Evolutionary conservation across 75 land plant species (phyloP).

Genomic region (Isoetes taiwanensis): DNA sequence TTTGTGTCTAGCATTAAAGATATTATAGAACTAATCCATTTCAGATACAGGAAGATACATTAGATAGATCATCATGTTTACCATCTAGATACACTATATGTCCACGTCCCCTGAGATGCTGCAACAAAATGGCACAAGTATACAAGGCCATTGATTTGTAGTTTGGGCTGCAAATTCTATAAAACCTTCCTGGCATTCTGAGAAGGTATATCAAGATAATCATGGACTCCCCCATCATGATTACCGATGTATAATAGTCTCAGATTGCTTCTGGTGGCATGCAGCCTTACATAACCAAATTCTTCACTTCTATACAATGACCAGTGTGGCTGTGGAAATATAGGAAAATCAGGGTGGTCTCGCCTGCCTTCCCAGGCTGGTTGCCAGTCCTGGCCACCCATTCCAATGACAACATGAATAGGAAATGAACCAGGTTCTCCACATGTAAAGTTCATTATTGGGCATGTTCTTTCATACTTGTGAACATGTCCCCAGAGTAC

Average conservation of each 20-base stretch:
- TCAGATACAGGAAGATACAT: too few relatives aligned
- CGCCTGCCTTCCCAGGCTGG: slow-evolving; percentile 57
- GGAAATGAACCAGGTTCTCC: slow-evolving; percentile 26
- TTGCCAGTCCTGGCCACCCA: slow-evolving; percentile 93
- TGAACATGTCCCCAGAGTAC: slow-evolving; percentile 95
- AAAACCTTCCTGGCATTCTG: slow-evolving; percentile 15
- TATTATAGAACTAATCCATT: too few relatives aligned
- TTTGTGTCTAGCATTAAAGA: too few relatives aligned
- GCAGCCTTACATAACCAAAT: slow-evolving; percentile 66
- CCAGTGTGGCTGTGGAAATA: slow-evolving; percentile 59
- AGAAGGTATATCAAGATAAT: slow-evolving; percentile 41
- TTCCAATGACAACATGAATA: slow-evolving; percentile 80
- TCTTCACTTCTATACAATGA: slow-evolving; percentile 72
- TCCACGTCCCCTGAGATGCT: too few relatives aligned
- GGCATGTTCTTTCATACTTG: slow-evolving; percentile 84
- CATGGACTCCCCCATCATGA: slow-evolving; percentile 80
- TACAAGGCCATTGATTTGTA: too few relatives aligned
- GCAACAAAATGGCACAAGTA: too few relatives aligned
- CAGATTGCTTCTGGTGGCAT: slow-evolving; percentile 49
- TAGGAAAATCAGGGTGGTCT: slow-evolving; percentile 44
- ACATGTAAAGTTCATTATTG: slow-evolving; percentile 59
- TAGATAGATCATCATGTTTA: too few relatives aligned
- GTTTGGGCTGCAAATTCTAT: too few relatives aligned
- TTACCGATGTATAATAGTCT: slow-evolving; percentile 66
- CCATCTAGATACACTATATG: too few relatives aligned